phyloP scores from a whole-genome alignment of 495 filamentous ascomycete species.

The Penicillium angulare region DNA sequence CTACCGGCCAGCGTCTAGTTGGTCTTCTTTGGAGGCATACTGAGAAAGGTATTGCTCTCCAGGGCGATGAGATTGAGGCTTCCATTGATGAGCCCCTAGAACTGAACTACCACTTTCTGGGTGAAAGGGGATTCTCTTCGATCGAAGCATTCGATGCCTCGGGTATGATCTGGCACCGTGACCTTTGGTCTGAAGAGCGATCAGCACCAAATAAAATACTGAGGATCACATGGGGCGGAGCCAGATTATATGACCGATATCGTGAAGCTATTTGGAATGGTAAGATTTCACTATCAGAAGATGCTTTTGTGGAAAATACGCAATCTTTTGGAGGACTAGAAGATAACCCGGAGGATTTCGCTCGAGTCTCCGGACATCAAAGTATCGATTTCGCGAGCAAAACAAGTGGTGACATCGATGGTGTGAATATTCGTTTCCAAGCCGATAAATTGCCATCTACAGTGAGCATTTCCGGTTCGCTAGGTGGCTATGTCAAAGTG shows the following conservation, averaged over 20 bases:
- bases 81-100: neutral
- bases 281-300: slow-evolving; percentile 5
- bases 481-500: slow-evolving; percentile 33
- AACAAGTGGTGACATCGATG: slow-evolving; percentile 26
- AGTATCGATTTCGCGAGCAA: slow-evolving; percentile 19
- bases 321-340: slow-evolving; percentile 18
- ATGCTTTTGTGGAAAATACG: neutral
- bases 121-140: slow-evolving; percentile 21
- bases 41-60: slow-evolving; percentile 5
- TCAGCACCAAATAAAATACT: slow-evolving; percentile 5
- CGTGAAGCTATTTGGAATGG: slow-evolving; percentile 24
- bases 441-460: neutral
- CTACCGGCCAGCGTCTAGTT: slow-evolving; percentile 24
- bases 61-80: slow-evolving; percentile 20
- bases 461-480: slow-evolving; percentile 16
- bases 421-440: slow-evolving; percentile 29
- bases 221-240: slow-evolving; percentile 21
- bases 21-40: slow-evolving; percentile 15
- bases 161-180: slow-evolving; percentile 11
- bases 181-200: slow-evolving; percentile 19
- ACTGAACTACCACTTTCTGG: slow-evolving; percentile 20
- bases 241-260: slow-evolving; percentile 22
- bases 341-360: slow-evolving; percentile 17
- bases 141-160: slow-evolving; percentile 24
- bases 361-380: neutral